These are phyloP conservation scores for Violaceomyces palustris DNA, from an alignment of 1,284 basidiomycete genomes.

Conservation along the genomic window DNA sequence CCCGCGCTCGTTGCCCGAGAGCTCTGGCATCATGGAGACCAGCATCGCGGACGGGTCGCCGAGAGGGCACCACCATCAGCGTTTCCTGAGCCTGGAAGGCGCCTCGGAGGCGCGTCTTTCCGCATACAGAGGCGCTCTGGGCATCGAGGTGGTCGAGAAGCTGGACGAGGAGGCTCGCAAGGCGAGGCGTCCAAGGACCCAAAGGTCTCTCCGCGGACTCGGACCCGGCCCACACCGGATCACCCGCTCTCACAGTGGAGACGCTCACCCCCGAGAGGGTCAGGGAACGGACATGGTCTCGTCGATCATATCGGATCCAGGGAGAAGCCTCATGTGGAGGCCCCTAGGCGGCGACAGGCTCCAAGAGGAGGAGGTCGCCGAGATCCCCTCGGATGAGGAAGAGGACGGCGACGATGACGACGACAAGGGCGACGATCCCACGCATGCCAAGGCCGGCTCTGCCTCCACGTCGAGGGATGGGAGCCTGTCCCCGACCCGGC, in stretches of 20 bases:
- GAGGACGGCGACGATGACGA: constrained; percentile 18
- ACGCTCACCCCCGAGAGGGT: too few species aligned
- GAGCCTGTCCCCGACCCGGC: too few species aligned
- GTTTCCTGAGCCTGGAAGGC: too few species aligned
- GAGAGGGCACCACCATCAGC: too few species aligned
- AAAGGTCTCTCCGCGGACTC: too few species aligned
- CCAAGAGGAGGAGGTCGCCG: constrained; percentile 3
- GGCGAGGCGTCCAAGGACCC: too few species aligned
- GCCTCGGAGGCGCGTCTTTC: too few species aligned
- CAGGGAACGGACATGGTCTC: constrained; percentile 17
- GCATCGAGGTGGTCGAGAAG: constrained; percentile 38
- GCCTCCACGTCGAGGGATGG: too few species aligned
- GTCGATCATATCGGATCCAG: constrained; percentile 28
- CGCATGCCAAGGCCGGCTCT: too few species aligned
- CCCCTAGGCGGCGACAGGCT: background rate
- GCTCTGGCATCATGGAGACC: constrained; percentile 1
- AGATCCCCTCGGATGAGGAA: constrained; percentile 17
- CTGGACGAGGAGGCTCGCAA: constrained; percentile 26
- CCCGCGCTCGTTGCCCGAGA: constrained; percentile 31
- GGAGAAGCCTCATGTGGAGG: too few species aligned
- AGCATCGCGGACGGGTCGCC: background rate
- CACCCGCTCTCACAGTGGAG: too few species aligned
- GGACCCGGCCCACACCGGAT: too few species aligned
- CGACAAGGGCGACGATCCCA: background rate
- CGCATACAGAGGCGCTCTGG: constrained; percentile 5